Evolutionary conservation across 352 stramenopile genomes (phyloP).

Genomic region (Globisporangium radiosum): DNA sequence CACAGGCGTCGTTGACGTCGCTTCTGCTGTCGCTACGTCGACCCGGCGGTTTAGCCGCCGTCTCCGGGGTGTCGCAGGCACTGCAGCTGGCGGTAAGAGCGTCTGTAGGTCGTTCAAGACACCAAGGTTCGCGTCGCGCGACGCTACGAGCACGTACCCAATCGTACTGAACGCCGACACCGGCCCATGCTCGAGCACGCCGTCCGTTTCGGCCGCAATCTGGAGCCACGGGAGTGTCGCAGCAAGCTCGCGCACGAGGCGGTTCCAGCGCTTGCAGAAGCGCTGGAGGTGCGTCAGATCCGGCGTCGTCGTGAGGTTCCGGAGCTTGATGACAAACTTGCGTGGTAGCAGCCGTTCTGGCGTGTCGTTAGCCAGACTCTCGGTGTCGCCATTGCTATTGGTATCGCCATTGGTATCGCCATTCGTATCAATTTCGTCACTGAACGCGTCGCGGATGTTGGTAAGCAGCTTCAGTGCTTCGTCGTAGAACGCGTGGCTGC

Average conservation of each 20-base stretch:
- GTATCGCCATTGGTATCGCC: no score
- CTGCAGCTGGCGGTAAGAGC: not conserved
- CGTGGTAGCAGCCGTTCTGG: not conserved
- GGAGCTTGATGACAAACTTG: conserved; percentile 5
- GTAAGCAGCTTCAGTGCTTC: conserved; percentile 7
- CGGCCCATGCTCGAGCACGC: conserved; percentile 4
- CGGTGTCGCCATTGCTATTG: no score
- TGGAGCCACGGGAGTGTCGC: conserved; percentile 3
- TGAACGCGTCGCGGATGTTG: not conserved
- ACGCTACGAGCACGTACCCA: conserved; percentile 1
- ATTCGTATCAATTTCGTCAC: no score
- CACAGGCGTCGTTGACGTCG: not conserved
- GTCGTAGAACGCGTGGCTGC: conserved; percentile 7
- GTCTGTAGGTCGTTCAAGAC: conserved; percentile 3
- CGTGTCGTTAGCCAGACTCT: not conserved
- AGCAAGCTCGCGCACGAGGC: conserved; percentile 1
- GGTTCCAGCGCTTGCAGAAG: conserved; percentile 10
- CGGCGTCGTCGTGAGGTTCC: conserved; percentile 6
- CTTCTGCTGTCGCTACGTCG: not conserved
- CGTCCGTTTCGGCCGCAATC: conserved; percentile 4
- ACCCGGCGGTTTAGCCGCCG: not conserved
- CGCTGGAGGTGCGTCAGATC: conserved; percentile 8
- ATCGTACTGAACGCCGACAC: conserved; percentile 12
- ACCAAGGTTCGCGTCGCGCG: conserved; percentile 1
- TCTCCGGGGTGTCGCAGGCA: not conserved